Base-by-base conservation (phyloP, 78 protist genomes). In the Chrysochromulina tobinii region DNA sequence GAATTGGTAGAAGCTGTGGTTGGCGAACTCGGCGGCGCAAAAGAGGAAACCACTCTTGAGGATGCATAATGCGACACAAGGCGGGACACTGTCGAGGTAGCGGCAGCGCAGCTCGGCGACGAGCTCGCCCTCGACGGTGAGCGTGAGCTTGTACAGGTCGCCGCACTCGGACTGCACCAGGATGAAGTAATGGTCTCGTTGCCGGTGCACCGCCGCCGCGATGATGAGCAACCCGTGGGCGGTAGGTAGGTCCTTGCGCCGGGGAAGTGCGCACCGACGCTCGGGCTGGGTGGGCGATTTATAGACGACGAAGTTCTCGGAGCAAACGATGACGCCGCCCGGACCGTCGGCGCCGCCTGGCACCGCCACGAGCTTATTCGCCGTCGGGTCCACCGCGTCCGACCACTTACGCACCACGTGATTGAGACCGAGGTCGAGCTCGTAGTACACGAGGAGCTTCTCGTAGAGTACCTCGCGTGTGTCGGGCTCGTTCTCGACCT, bases 371-470 rank as follows among this genome's bases (percentile, higher is more conserved):
- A 97, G 92, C 85, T 89, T 7, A 90, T 97, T 95, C 7, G 99
- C 77, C 21, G 92, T 68, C 0, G 85, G 89, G 53, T 94, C 97
- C 20, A 97, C 89, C 7, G 92, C 91, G 6, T 94, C 97, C 64
- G 94, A 64, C 96, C 93, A 89, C 77, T 90, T 92, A 58, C 94
- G 88, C 15, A 61, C 72, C 27, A 98, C 99, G 95, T 98, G 98
- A 90, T 99, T 98, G 51, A 98, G 94, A 50, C 99, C 99, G 23
- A 98, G 94, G 87, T 99, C 99, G 75, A 98, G 96, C 94, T 99
- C 99, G 83, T 99, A 99, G 89, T 61, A 98, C 20, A 96, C 73
- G 59, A 99, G 85, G 38, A 69, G n/a, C 94, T 98, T 96, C 61
- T 64, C 83, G 15, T 50, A 61, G 17, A 53, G 17, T 0, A 25